Evolutionary conservation across 2,329 filamentous ascomycete genomes (phyloP).

Genomic region (Apiospora malaysiana): DNA sequence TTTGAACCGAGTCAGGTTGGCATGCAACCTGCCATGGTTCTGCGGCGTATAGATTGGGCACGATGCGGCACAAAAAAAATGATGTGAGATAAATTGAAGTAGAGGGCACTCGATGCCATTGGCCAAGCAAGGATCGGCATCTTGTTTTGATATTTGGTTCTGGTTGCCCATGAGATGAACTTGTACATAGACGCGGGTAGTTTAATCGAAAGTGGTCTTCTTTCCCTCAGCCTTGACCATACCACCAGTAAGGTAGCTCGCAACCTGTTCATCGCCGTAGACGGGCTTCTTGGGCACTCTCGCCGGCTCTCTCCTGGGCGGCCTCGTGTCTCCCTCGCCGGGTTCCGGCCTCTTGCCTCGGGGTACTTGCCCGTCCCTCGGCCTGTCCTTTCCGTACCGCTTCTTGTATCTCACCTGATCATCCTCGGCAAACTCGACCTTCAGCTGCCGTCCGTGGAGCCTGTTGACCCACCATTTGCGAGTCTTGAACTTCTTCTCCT

Average conservation of each 20-base stretch:
- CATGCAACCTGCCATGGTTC: background rate
- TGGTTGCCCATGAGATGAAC: background rate
- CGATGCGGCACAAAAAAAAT: background rate
- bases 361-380: slow-evolving; percentile 32
- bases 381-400: slow-evolving; percentile 78
- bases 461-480: slow-evolving; percentile 86
- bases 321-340: background rate
- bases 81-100: background rate
- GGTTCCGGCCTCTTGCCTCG: slow-evolving; percentile 42
- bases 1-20: background rate
- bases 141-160: background rate
- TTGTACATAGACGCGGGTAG: background rate
- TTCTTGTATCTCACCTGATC: slow-evolving; percentile 90
- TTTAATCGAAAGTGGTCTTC: slow-evolving; percentile 80
- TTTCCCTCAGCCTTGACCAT: slow-evolving; percentile 81
- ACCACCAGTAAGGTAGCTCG: slow-evolving; percentile 72
- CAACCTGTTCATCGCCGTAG: slow-evolving; percentile 54
- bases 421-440: slow-evolving; percentile 94
- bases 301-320: background rate
- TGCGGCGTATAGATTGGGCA: background rate
- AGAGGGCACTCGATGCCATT: background rate
- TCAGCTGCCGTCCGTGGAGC: slow-evolving; percentile 78
- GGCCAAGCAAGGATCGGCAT: background rate
- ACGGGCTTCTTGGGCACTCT: slow-evolving; percentile 32
- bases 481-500: slow-evolving; percentile 62